Conservation (phyloP, 805 yeast genomes). For the Hanseniaspora valbyensis region DNA sequence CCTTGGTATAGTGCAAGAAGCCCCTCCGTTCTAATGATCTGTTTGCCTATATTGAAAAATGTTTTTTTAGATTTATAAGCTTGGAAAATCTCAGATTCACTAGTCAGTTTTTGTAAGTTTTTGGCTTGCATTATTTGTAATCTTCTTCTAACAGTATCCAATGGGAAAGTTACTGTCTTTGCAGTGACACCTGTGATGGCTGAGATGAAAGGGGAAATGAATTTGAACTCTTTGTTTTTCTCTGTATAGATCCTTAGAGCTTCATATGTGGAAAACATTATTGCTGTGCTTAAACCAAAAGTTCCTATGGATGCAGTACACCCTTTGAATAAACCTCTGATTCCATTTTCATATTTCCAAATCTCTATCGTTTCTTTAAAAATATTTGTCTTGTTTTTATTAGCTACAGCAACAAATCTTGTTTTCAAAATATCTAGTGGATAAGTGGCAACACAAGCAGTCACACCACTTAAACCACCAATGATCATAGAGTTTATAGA, state of each 20-base stretch:
- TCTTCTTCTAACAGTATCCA: slow-evolving; percentile 72
- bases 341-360: slow-evolving; percentile 32
- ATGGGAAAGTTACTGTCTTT: slow-evolving; percentile 68
- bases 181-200: slow-evolving; percentile 63
- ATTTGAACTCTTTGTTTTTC: slow-evolving; percentile 23
- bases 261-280: slow-evolving; percentile 64
- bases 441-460: slow-evolving; percentile 65
- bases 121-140: slow-evolving; percentile 44
- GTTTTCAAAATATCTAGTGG: slow-evolving; percentile 89
- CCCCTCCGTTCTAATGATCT: slow-evolving; percentile 49
- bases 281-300: slow-evolving; percentile 59
- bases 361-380: slow-evolving; percentile 29
- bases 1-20: slow-evolving; percentile 64
- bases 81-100: slow-evolving; percentile 20
- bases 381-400: slow-evolving; percentile 15
- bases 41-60: slow-evolving; percentile 27
- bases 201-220: slow-evolving; percentile 51
- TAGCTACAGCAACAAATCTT: slow-evolving; percentile 58
- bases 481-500: slow-evolving; percentile 37
- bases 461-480: slow-evolving; percentile 68
- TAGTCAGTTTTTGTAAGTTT: slow-evolving; percentile 20
- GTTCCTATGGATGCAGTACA: slow-evolving; percentile 43
- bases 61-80: slow-evolving; percentile 17
- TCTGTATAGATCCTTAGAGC: slow-evolving; percentile 31
- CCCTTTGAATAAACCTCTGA: slow-evolving; percentile 41